Evolutionary conservation across 2,329 filamentous ascomycete genomes (phyloP), one percentile per base, ranked within the genome.

Genomic region (Trichoderma koningiopsis): DNA sequence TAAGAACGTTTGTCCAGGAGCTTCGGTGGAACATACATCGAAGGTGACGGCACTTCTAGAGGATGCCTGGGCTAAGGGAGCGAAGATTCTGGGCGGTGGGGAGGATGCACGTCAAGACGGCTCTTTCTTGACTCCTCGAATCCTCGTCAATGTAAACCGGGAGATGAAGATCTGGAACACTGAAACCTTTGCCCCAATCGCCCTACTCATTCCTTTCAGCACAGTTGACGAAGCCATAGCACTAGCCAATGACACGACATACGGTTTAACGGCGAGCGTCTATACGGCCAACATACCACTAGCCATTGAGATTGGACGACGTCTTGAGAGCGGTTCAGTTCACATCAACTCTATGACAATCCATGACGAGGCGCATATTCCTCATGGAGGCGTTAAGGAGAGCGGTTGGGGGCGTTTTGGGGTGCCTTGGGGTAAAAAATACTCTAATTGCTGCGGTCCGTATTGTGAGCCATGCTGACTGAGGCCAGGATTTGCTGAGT

Each of bases 241-340:
- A 29, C 81, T 95, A 27, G 92, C 92, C 16, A 96, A 96, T 75
- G 91, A 95, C 74, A 93, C 91, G 1, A 91, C 93, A 61, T 96
- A 94, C 76, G 92, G 92, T 4, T 84, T 96, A 14, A 83, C 84
- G 3, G 85, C 88, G 2, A 86, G 92, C 0, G 86, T 96, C 1
- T 96, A 93, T 77, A 93, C 92, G 0, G 81, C 86, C 73, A 88
- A 92, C 76, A 79, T 95, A 66, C 80, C 83, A 62, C 81, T 83
- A 37, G 89, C 84, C 0, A 76, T 92, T 71, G 81, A 85, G 4
- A 77, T 92, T 27, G 89, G 89, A 6, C 84, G 81, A 71, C 82
- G 84, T 70, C 87, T 92, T 69, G 88, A 95, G 77, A 85, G 86
- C 33, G 92, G 89, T 6, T 86, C 87, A 4, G 87, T 89, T 33